A percentile compares a stretch with the other conserved stretches of the same genome.
Conservation (phyloP, 768 basidiomycete species). For the Tubosaeta sp. region DNA sequence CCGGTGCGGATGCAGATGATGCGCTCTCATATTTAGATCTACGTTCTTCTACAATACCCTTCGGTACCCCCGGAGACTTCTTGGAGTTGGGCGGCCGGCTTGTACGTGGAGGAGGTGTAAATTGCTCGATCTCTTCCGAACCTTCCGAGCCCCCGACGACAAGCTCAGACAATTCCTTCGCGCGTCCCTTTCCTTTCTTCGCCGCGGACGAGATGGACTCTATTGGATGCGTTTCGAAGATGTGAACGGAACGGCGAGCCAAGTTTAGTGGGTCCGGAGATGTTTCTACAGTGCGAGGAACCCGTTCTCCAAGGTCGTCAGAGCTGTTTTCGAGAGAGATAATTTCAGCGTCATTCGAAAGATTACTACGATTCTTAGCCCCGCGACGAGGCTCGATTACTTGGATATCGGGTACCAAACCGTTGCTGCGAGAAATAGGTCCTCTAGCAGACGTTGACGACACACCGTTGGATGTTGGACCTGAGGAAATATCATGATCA, state of each 20-base stretch:
- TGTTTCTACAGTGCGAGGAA: constrained; percentile 9
- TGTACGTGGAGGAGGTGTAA: constrained; percentile 1
- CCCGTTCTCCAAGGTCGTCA: constrained; percentile 22
- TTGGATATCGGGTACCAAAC: constrained; percentile 23
- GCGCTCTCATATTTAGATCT: constrained; percentile 8
- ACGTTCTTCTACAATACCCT: constrained; percentile 10
- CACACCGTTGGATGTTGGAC: not conserved
- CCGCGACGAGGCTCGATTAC: constrained; percentile 4
- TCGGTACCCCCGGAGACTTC: constrained; percentile 15
- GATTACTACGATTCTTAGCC: not conserved
- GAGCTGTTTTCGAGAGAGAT: constrained; percentile 14
- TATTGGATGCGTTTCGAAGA: constrained; percentile 22
- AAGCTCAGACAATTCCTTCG: constrained; percentile 3
- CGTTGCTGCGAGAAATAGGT: not conserved
- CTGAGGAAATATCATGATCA: constrained; percentile 2
- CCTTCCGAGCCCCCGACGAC: constrained; percentile 23
- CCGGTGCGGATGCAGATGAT: not conserved
- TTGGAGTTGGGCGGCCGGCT: not conserved
- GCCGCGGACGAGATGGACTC: not conserved
- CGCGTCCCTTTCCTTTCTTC: constrained; percentile 25
- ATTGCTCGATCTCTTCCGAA: constrained; percentile 21
- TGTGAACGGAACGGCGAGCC: constrained; percentile 12
- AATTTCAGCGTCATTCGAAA: constrained; percentile 16
- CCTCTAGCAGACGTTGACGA: constrained; percentile 1
- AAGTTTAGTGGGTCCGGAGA: constrained; percentile 23